These are phyloP conservation scores for Cercospora sp. DNA, from an alignment of 2,329 filamentous ascomycete species.

Conservation along the genomic window DNA sequence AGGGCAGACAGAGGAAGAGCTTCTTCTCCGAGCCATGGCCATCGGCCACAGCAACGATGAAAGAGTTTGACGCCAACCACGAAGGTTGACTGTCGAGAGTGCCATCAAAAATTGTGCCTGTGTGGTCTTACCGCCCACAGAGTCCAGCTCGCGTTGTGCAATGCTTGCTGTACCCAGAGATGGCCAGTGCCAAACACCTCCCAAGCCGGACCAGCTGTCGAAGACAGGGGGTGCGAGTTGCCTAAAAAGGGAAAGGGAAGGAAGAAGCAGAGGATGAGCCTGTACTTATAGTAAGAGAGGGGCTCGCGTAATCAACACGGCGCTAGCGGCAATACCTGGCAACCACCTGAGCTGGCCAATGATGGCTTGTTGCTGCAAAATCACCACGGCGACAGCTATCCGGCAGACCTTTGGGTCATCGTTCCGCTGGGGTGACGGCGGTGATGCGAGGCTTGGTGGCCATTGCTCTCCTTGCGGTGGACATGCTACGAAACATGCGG, in stretches of 20 bases:
- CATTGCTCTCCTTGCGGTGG: background rate
- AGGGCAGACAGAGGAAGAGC: background rate
- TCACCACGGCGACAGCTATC: background rate
- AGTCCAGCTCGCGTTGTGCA: conserved; percentile 6
- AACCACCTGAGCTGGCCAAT: conserved; percentile 1
- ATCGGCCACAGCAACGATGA: conserved; percentile 14
- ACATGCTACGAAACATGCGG: background rate
- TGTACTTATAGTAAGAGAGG: background rate
- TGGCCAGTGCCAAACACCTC: background rate
- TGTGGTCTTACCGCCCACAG: background rate
- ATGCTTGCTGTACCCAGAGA: background rate
- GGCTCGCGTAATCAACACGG: background rate
- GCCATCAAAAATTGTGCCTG: conserved; percentile 14
- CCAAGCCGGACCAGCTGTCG: background rate
- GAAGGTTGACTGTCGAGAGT: conserved; percentile 1
- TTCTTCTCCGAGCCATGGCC: conserved; percentile 15
- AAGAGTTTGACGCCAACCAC: conserved; percentile 5
- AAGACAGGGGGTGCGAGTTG: too few relatives aligned
- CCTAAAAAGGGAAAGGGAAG: background rate
- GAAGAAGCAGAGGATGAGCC: background rate
- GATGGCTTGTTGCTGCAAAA: background rate
- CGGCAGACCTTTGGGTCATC: background rate
- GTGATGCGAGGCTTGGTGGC: background rate
- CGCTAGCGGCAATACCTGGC: conserved; percentile 8
- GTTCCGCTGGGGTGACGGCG: background rate